Percentiles rank a stretch among this genome's conserved stretches.
Conservation (phyloP, 768 basidiomycete species). For the Suillus discolor region DNA sequence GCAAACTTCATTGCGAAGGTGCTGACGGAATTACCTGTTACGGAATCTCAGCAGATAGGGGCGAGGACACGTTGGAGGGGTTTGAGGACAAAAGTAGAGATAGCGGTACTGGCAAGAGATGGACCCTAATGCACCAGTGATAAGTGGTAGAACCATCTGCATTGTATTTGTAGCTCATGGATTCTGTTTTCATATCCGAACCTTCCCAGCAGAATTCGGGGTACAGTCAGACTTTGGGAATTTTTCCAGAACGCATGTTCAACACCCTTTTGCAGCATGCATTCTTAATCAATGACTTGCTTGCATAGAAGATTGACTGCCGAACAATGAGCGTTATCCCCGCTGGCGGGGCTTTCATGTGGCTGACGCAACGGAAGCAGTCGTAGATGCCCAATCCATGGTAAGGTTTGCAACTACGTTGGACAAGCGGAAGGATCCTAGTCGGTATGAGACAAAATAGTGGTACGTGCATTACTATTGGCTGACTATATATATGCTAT, state of each 20-base stretch:
- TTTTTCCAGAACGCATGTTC: background rate
- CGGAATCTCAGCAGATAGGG: slow-evolving; percentile 59
- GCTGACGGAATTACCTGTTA: slow-evolving; percentile 61
- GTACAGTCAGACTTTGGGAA: background rate
- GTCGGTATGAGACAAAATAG: background rate
- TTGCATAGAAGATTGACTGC: background rate
- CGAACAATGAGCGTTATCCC: background rate
- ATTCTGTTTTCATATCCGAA: background rate
- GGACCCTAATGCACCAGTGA: background rate
- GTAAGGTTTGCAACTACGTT: background rate
- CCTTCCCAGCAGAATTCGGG: background rate
- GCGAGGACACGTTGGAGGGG: slow-evolving; percentile 87
- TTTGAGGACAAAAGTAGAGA: slow-evolving; percentile 64
- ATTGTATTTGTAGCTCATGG: background rate
- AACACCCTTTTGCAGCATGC: background rate
- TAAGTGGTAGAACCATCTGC: slow-evolving; percentile 2
- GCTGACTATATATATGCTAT: background rate
- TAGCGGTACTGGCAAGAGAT: slow-evolving; percentile 38
- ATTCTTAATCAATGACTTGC: background rate
- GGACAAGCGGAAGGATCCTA: background rate
- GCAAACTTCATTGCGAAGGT: slow-evolving; percentile 78
- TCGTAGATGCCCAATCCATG: background rate
- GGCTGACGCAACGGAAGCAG: background rate
- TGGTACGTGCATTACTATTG: background rate
- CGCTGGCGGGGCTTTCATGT: background rate